These are phyloP conservation scores for Lachnellula suecica DNA, from an alignment of 2,329 filamentous ascomycete genomes.

Conservation along the genomic window DNA sequence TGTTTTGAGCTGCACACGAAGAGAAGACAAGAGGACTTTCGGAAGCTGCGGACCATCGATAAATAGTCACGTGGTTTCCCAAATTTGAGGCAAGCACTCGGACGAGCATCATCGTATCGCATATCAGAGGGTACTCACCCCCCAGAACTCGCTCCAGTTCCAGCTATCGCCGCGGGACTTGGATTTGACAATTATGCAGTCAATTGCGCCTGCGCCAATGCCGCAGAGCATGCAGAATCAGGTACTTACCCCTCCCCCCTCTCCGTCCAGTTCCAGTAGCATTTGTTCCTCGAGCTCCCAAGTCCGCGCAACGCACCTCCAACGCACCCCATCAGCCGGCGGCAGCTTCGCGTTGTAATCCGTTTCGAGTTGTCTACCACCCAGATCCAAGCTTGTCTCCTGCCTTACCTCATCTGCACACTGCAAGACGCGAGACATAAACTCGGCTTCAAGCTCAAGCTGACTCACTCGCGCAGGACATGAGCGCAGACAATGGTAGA, in stretches of 20 bases:
- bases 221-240: constrained; percentile 29
- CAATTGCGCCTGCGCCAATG: constrained; percentile 31
- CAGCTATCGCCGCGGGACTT: neutral
- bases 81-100: no score
- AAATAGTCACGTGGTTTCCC: no score
- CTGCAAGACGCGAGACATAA: neutral
- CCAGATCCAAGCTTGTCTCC: neutral
- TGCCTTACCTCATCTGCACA: neutral
- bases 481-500: constrained; percentile 31
- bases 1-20: no score
- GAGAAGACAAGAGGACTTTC: no score
- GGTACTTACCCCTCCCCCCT: constrained; percentile 17
- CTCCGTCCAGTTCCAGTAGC: neutral
- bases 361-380: neutral
- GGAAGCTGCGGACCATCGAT: no score
- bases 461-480: constrained; percentile 31
- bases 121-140: neutral
- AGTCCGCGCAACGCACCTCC: neutral
- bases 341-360: constrained; percentile 1
- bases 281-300: neutral
- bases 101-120: neutral
- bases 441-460: constrained; percentile 12
- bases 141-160: neutral
- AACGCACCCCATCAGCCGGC: constrained; percentile 5
- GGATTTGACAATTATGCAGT: constrained; percentile 25